Base-by-base conservation (phyloP, 1,139 yeast species). In the Hyphopichia wangnamkhiaoensis region DNA sequence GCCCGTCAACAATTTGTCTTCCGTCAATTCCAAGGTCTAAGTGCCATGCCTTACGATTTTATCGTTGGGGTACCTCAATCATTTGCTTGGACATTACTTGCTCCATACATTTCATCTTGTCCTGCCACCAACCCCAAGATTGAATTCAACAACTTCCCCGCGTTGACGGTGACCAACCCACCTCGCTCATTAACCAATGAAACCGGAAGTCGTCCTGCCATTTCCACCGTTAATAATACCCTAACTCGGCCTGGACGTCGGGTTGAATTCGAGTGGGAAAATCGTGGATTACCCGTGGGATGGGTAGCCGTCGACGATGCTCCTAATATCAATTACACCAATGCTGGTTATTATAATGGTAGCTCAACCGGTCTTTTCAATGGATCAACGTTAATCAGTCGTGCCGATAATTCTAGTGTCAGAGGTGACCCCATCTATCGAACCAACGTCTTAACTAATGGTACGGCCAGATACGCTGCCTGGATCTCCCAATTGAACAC, bases 41-140 rank as follows among this genome's bases (percentile, higher is more conserved):
- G 31, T 19, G 19, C 38, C 3, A 31, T 31, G 35, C 38, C 38
- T 21, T 35, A 35, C 17, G 35, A 35, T 31, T 35, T 35, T 25
- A 35, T 35, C n/a, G 35, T 17, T 31, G 38, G 38, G 3, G 16
- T 35, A 9, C 35, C 38, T 13, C 38, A 35, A 26, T 14, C 35
- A 12, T 35, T 31, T 24, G 30, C 15, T 14, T 35, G 35, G 35
- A 35, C 38, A 9, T 31, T 35, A 15, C 12, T 35, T 16, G 35
- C 35, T n/a, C 38, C 38, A 7, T 35, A 35, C 23, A 35, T 35
- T n/a, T 31, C 38, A 5, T 35, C 38, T 21, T 35, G 38, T 25
- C 38, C 38, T 3, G 34, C 35, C 8, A 6, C 30, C 21, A 35
- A 35, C 23, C 38, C 38, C 8, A 31, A 25, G 24, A 35, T 35